Percentiles rank a stretch among this genome's conserved stretches.
These are phyloP conservation scores for Pichia membranifaciens DNA, from an alignment of 805 yeast genomes.

Conservation along the genomic window DNA sequence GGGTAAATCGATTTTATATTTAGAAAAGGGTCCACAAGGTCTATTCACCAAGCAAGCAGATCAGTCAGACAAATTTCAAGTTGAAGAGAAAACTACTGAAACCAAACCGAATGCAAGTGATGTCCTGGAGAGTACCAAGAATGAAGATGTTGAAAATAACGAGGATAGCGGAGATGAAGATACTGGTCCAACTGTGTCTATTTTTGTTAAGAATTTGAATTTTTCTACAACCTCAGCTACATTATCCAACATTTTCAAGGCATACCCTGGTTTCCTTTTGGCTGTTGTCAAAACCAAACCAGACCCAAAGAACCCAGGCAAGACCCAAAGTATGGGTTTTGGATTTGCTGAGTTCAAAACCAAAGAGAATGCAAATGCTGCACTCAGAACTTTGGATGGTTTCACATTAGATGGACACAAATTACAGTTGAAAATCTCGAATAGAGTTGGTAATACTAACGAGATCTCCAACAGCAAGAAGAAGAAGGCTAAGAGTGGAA, in stretches of 20 bases:
- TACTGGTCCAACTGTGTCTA: slow-evolving; percentile 73
- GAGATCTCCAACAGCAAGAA: slow-evolving; percentile 22
- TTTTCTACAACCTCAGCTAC: slow-evolving; percentile 64
- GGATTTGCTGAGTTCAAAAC: slow-evolving; percentile 91
- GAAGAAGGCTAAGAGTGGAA: slow-evolving; percentile 46
- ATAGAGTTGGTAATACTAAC: slow-evolving; percentile 51
- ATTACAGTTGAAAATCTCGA: slow-evolving; percentile 82
- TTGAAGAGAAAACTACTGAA: slow-evolving; percentile 32
- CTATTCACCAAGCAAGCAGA: slow-evolving; percentile 61
- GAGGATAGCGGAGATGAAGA: slow-evolving; percentile 32
- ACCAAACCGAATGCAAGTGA: slow-evolving; percentile 42
- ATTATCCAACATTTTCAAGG: slow-evolving; percentile 56
- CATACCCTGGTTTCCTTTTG: slow-evolving; percentile 71
- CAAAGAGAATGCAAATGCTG: slow-evolving; percentile 70
- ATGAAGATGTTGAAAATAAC: slow-evolving; percentile 17
- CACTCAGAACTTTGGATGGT: slow-evolving; percentile 69
- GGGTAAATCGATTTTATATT: slow-evolving; percentile 78
- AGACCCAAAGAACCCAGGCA: slow-evolving; percentile 66
- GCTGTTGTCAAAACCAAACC: slow-evolving; percentile 86
- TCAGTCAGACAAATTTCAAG: slow-evolving; percentile 29
- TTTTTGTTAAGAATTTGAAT: slow-evolving; percentile 88
- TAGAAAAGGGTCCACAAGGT: slow-evolving; percentile 90
- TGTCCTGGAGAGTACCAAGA: slow-evolving; percentile 30
- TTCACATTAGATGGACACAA: slow-evolving; percentile 82
- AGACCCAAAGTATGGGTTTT: slow-evolving; percentile 88